Conservation (phyloP, 192 early-diverging fungal genomes). For the Dissophora globulifera region DNA sequence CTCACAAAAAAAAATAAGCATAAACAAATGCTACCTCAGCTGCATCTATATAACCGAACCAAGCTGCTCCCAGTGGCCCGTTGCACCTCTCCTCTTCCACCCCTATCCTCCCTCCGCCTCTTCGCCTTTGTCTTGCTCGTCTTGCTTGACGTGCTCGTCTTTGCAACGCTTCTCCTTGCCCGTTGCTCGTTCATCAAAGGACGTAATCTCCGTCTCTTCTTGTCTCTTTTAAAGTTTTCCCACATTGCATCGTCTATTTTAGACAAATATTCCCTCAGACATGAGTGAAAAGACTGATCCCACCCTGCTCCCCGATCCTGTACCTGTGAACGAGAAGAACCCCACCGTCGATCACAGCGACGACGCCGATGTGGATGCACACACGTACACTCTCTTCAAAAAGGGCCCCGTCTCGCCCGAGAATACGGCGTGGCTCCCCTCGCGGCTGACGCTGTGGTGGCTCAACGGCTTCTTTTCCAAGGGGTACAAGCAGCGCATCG, state of each 20-base stretch:
- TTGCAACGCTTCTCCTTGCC: no score
- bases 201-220: neutral
- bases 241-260: neutral
- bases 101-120: neutral
- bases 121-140: neutral
- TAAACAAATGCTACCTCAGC: no score
- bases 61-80: neutral
- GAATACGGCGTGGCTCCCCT: slow-evolving; percentile 48
- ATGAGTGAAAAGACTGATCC: neutral
- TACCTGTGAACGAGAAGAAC: no score
- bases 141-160: no score
- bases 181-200: no score
- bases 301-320: neutral
- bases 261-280: neutral
- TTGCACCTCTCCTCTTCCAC: neutral
- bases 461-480: slow-evolving; percentile 44
- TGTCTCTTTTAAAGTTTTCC: neutral
- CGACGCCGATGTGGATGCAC: slow-evolving; percentile 10
- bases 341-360: no score
- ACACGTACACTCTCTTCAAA: slow-evolving; percentile 28
- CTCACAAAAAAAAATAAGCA: no score
- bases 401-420: slow-evolving; percentile 44
- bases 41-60: neutral
- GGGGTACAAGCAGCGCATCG: slow-evolving; percentile 36
- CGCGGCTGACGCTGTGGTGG: slow-evolving; percentile 44